Percentiles rank a stretch among this genome's conserved stretches.
Conservation (phyloP, 345 rosid species). For the Dovyalis caffra region DNA sequence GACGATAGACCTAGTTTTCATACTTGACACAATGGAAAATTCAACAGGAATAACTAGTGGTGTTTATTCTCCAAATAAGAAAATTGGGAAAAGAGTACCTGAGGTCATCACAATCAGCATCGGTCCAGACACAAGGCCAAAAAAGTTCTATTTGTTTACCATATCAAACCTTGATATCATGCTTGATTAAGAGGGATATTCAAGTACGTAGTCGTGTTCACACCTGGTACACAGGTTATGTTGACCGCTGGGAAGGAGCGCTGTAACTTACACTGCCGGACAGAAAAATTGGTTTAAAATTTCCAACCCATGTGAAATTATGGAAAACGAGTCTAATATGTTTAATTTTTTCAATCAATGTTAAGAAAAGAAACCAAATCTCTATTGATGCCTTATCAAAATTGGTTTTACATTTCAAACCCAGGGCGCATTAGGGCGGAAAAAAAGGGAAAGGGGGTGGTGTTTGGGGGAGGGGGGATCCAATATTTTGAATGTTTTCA, state of each 20-base stretch:
- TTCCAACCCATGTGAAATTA: neutral
- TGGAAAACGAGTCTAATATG: neutral
- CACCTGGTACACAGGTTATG: neutral
- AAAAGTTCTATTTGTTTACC: conserved; percentile 3
- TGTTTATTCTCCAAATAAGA: neutral
- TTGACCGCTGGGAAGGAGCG: neutral
- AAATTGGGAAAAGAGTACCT: neutral
- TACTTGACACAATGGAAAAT: neutral
- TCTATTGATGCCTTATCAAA: neutral
- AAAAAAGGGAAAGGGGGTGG: neutral
- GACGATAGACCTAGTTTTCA: neutral
- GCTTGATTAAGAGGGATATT: no score
- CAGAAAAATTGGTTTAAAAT: neutral
- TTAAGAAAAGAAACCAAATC: no score
- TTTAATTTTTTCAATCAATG: neutral
- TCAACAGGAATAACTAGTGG: neutral
- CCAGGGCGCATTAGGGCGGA: neutral
- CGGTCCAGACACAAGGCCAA: neutral
- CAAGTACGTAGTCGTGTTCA: neutral
- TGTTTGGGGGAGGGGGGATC: no score
- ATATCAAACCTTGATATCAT: conserved; percentile 11
- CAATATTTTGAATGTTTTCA: neutral
- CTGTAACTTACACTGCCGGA: neutral
- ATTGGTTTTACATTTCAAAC: neutral
- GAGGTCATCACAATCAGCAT: neutral